These are phyloP conservation scores for Xylaria scruposa DNA, from an alignment of 495 filamentous ascomycete species.

Conservation along the genomic window DNA sequence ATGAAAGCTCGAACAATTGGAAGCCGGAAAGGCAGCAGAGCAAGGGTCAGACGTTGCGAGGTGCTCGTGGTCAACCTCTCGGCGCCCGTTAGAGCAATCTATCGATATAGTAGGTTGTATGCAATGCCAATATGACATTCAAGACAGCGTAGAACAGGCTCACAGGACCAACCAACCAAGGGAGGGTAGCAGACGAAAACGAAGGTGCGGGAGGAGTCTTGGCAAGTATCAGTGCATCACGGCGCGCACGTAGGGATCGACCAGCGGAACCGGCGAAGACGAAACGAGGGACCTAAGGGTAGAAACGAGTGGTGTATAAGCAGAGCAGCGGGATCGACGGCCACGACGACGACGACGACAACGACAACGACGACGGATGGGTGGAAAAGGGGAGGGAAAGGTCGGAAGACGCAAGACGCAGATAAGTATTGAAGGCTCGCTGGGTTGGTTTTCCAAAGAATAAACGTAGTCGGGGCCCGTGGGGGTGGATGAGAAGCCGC, in stretches of 20 bases:
- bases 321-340: constrained; percentile 41
- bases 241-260: constrained; percentile 33
- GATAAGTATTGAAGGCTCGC: constrained; percentile 7
- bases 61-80: constrained; percentile 2
- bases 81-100: constrained; percentile 16
- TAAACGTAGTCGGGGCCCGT: constrained; percentile 16
- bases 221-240: constrained; percentile 30
- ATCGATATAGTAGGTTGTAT: constrained; percentile 25
- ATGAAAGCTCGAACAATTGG: constrained; percentile 26
- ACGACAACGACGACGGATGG: constrained; percentile 28
- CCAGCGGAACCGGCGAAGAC: constrained; percentile 28
- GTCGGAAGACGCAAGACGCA: constrained; percentile 32
- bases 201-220: constrained; percentile 8
- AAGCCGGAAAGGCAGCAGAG: constrained; percentile 11
- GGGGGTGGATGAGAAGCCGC: constrained; percentile 19
- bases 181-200: constrained; percentile 10
- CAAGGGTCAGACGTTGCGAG: constrained; percentile 11
- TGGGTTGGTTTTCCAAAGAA: constrained; percentile 23
- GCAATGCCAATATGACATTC: constrained; percentile 23
- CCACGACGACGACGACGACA: constrained; percentile 11
- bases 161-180: constrained; percentile 15
- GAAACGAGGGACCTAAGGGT: constrained; percentile 37
- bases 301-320: constrained; percentile 42
- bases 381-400: constrained; percentile 44
- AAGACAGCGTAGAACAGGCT: constrained; percentile 15